phyloP scores from a whole-genome alignment of 2,329 filamentous ascomycete species.

The Microascus cirrosus region DNA sequence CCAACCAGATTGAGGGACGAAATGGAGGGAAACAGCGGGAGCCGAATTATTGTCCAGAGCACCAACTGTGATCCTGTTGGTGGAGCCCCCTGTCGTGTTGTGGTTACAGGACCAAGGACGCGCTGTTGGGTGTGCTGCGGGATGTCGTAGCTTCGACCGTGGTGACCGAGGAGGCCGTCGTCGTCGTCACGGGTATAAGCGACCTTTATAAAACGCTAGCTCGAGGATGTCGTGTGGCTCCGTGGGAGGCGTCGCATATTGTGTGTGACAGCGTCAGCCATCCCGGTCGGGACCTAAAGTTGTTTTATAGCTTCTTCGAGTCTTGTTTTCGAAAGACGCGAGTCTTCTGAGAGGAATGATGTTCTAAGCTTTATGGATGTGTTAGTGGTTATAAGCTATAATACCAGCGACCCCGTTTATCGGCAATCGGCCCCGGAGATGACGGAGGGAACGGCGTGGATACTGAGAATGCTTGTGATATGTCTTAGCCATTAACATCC shows the following conservation, averaged over 20 bases:
- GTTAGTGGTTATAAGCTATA: background rate
- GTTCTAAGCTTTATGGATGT: background rate
- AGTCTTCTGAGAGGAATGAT: background rate
- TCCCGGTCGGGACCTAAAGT: background rate
- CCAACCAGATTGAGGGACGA: background rate
- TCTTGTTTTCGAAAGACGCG: background rate
- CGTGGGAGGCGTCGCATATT: background rate
- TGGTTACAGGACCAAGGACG: background rate
- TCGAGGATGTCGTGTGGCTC: background rate
- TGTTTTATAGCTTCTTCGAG: background rate
- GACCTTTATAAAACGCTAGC: background rate
- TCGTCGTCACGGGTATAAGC: background rate
- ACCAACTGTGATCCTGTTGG: background rate
- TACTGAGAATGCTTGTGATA: too few relatives aligned
- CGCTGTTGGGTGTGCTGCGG: background rate
- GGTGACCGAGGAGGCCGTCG: background rate
- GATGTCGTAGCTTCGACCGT: background rate
- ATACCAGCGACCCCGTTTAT: too few relatives aligned
- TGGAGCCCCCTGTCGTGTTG: background rate
- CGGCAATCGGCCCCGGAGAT: too few relatives aligned
- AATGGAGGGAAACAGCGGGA: background rate
- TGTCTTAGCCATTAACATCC: too few relatives aligned
- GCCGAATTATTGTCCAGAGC: background rate
- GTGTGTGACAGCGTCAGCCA: background rate
- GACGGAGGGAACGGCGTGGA: too few relatives aligned